Evolutionary conservation across 179 eudicot species (phyloP).

Genomic region (Kewa caespitosa): DNA sequence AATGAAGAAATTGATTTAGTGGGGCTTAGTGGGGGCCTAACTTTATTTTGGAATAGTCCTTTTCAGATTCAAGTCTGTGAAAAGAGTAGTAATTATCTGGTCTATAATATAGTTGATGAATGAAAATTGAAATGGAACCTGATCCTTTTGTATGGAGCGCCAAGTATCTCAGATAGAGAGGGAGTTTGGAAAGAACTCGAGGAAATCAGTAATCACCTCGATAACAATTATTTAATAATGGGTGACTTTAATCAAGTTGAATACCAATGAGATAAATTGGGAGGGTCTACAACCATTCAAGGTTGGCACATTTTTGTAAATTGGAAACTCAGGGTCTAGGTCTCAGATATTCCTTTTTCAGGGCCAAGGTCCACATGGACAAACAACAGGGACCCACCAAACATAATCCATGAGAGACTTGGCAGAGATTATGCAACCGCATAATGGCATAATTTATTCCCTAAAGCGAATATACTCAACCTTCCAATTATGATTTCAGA

Average conservation of each 20-base stretch:
- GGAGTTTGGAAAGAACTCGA: no score
- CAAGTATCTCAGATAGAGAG: no score
- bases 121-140: neutral
- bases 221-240: no score
- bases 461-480: neutral
- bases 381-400: neutral
- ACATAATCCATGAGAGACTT: neutral
- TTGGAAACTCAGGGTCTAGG: no score
- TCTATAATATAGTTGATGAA: neutral
- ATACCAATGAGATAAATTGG: neutral
- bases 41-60: neutral
- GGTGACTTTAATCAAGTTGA: neutral
- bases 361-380: neutral
- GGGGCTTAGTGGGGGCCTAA: neutral
- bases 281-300: neutral
- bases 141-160: neutral
- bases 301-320: no score
- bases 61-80: no score
- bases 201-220: no score
- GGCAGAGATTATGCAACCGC: neutral
- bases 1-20: neutral
- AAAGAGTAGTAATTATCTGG: no score
- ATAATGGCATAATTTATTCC: neutral
- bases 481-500: neutral
- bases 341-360: no score